These are phyloP conservation scores for Botrytis paeoniae DNA, from an alignment of 2,329 filamentous ascomycete genomes.

Conservation along the genomic window DNA sequence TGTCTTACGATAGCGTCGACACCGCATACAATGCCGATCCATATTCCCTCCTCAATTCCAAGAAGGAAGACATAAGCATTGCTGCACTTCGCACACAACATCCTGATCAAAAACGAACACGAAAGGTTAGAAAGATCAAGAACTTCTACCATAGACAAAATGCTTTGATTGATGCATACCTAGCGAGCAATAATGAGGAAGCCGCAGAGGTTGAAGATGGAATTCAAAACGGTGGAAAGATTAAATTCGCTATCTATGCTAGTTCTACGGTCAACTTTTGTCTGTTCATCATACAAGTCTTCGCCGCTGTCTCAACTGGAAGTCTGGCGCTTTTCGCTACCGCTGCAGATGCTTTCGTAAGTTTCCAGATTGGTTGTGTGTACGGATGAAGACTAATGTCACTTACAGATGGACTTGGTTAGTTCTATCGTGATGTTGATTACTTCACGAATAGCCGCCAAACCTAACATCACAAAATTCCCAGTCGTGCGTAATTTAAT, in stretches of 20 bases:
- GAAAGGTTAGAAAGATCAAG: slow-evolving; percentile 41
- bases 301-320: slow-evolving; percentile 79
- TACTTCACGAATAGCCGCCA: slow-evolving; percentile 81
- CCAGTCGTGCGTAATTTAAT: slow-evolving; percentile 10
- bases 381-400: neutral
- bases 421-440: slow-evolving; percentile 85
- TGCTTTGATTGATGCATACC: slow-evolving; percentile 50
- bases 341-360: slow-evolving; percentile 79
- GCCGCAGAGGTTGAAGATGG: slow-evolving; percentile 50
- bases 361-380: neutral
- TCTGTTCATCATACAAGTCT: slow-evolving; percentile 79
- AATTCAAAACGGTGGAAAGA: slow-evolving; percentile 19
- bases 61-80: slow-evolving; percentile 38
- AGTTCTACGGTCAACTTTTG: slow-evolving; percentile 77
- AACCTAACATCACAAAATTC: slow-evolving; percentile 40
- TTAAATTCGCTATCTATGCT: slow-evolving; percentile 51
- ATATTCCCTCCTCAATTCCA: slow-evolving; percentile 36
- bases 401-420: slow-evolving; percentile 58
- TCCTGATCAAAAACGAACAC: slow-evolving; percentile 41
- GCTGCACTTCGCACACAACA: slow-evolving; percentile 49
- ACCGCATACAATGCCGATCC: slow-evolving; percentile 34
- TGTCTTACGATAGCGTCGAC: neutral
- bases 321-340: slow-evolving; percentile 97
- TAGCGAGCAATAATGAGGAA: slow-evolving; percentile 56
- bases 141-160: slow-evolving; percentile 50